Evolutionary conservation across 345 rosid genomes (phyloP).

Genomic region (Laguncularia racemosa): DNA sequence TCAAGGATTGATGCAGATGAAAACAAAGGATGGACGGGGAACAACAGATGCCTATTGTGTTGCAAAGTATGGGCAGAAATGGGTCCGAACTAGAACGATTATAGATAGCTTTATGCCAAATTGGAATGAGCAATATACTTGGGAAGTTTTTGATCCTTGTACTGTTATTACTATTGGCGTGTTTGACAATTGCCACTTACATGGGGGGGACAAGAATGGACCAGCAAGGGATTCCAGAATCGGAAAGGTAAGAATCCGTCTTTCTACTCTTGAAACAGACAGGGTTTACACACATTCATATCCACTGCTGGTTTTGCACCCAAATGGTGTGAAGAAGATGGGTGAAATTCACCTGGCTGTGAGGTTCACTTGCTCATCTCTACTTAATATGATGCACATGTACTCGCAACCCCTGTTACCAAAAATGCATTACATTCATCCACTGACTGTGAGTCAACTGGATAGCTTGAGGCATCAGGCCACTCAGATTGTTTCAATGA

Average conservation of each 20-base stretch:
- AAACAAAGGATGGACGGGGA: slow-evolving; percentile 75
- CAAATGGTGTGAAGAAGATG: slow-evolving; percentile 83
- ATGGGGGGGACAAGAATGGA: slow-evolving; percentile 55
- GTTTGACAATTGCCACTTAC: slow-evolving; percentile 79
- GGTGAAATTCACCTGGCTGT: slow-evolving; percentile 94
- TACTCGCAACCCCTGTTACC: slow-evolving; percentile 75
- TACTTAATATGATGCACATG: slow-evolving; percentile 93
- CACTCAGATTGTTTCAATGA: slow-evolving; percentile 70
- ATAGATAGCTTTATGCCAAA: slow-evolving; percentile 82
- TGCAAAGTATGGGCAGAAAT: slow-evolving; percentile 88
- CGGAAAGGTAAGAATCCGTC: slow-evolving; percentile 85
- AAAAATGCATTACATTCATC: slow-evolving; percentile 88
- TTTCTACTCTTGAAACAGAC: slow-evolving; percentile 89
- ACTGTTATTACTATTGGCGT: slow-evolving; percentile 90
- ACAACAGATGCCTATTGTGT: slow-evolving; percentile 95
- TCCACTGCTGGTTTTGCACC: slow-evolving; percentile 72
- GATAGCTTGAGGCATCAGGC: slow-evolving; percentile 90
- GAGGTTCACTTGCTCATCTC: slow-evolving; percentile 76
- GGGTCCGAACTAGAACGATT: slow-evolving; percentile 87
- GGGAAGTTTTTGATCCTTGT: slow-evolving; percentile 94
- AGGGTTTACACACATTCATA: slow-evolving; percentile 83
- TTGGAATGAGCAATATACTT: slow-evolving; percentile 97
- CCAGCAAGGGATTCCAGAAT: slow-evolving; percentile 49
- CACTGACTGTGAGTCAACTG: slow-evolving; percentile 79
- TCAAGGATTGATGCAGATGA: slow-evolving; percentile 79